Evolutionary conservation across 1,284 basidiomycete genomes (phyloP).

Genomic region (Ustilago sp.): DNA sequence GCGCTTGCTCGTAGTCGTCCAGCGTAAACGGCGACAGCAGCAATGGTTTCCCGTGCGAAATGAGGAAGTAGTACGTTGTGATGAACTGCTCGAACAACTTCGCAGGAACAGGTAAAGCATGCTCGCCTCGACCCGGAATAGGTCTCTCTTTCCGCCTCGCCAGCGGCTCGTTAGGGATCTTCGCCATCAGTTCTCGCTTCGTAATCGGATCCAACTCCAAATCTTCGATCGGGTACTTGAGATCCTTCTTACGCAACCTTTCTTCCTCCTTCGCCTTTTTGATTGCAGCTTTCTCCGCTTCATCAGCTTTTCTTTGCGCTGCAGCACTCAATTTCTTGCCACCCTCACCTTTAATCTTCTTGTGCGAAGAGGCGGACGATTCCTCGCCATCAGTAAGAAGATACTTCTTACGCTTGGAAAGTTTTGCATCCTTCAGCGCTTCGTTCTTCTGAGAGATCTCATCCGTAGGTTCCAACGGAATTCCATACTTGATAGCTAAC

Average conservation of each 20-base stretch:
- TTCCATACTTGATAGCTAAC: constrained; percentile 84
- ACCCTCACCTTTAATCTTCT: constrained; percentile 30
- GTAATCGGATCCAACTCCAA: constrained; percentile 69
- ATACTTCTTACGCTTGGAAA: constrained; percentile 74
- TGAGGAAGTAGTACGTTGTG: constrained; percentile 90
- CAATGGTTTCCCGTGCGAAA: constrained; percentile 88
- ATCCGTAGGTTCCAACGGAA: constrained; percentile 85
- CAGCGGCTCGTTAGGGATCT: constrained; percentile 51
- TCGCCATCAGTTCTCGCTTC: constrained; percentile 60
- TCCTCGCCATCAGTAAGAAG: constrained; percentile 84
- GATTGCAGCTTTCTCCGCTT: constrained; percentile 42
- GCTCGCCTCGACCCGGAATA: constrained; percentile 78
- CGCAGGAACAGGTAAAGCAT: constrained; percentile 78
- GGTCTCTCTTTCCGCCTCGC: constrained; percentile 73
- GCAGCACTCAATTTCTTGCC: constrained; percentile 43
- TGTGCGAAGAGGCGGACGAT: constrained; percentile 71
- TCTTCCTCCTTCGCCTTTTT: constrained; percentile 70
- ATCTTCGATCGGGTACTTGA: constrained; percentile 78
- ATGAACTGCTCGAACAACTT: constrained; percentile 85
- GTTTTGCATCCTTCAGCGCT: constrained; percentile 78
- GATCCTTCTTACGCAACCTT: constrained; percentile 80
- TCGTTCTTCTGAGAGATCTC: constrained; percentile 83
- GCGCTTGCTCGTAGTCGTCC: constrained; percentile 90
- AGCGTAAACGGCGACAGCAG: constrained; percentile 89
- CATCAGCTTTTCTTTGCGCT: constrained; percentile 45